Evolutionary conservation across 345 rosid genomes (phyloP), one percentile per base, ranked within the genome.

Genomic region (Aquilaria malaccensis): DNA sequence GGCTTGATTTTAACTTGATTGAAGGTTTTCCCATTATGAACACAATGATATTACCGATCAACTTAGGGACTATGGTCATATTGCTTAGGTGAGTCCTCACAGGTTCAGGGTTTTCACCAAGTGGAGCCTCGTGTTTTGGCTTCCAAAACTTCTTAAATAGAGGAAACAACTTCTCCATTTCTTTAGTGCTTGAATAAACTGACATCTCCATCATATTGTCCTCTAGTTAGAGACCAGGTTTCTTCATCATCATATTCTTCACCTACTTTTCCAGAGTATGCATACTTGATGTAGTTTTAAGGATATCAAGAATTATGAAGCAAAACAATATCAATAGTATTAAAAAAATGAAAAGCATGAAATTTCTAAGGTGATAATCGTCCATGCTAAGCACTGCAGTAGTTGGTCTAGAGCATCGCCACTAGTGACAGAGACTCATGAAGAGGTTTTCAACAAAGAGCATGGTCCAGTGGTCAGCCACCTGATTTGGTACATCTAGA

Each of bases 31-130:
- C 91, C 95, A 33, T 87, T 87, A 70, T 87, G 75, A 47, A 80
- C 86, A 9, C 89, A 47, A 81, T 69, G 3, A 83, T 49, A 62
- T 85, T 83, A 56, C 88, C 88, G 1, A 83, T 83, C 88, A 79
- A 81, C 58, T 84, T 88, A 6, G 94, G 90, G 6, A 87, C 84
- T 33, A 87, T 85, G 65, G 84, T 83, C 95, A 87, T 87, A 62
- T 83, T 85, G 29, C 87, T 78, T 11, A 87, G 72, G 67, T 85
- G 91, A 11, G 91, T 83, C 45, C 87, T 74, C 43, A 87, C 88
- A 3, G 80, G 74, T 62, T 82, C 85, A 14, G 86, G 95, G 73
- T 84, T 86, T 80, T 84, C 88, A 48, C 88, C 83, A 22, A 79
- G 76, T 12, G 73, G 81, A 5, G 88, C 91, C 51, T 85, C 85